Conservation (phyloP, 805 yeast species). For the Wickerhamiella australiensis region DNA sequence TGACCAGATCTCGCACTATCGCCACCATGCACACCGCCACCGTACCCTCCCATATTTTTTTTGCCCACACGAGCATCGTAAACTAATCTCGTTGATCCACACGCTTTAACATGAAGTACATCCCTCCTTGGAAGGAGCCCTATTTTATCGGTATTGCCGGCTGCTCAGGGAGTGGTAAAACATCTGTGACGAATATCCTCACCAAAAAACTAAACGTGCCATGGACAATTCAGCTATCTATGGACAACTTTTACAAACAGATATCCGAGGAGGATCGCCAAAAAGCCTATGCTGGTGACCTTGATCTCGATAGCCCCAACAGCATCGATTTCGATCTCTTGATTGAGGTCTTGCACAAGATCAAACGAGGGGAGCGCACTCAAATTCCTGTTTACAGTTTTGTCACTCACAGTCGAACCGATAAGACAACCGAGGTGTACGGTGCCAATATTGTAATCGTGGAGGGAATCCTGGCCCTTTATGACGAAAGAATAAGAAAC, state of each 20-base stretch:
- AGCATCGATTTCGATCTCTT: slow-evolving; percentile 70
- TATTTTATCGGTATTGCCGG: slow-evolving; percentile 75
- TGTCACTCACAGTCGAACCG: slow-evolving; percentile 46
- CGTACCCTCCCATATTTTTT: neutral
- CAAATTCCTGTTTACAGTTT: slow-evolving; percentile 64
- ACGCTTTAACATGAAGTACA: slow-evolving; percentile 29
- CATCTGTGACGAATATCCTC: slow-evolving; percentile 76
- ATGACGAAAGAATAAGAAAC: slow-evolving; percentile 53
- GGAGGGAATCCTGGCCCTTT: slow-evolving; percentile 82
- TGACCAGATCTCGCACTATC: neutral
- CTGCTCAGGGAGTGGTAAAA: slow-evolving; percentile 82
- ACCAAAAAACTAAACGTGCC: slow-evolving; percentile 59
- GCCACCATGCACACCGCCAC: neutral
- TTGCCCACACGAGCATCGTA: neutral
- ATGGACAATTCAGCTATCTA: slow-evolving; percentile 81
- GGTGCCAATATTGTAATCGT: slow-evolving; percentile 90
- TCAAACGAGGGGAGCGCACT: slow-evolving; percentile 58
- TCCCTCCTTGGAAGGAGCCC: slow-evolving; percentile 84
- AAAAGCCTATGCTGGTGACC: slow-evolving; percentile 54
- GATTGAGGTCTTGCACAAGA: slow-evolving; percentile 45
- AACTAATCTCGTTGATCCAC: no score
- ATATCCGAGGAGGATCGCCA: slow-evolving; percentile 48
- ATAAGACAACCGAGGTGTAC: slow-evolving; percentile 59
- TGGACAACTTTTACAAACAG: slow-evolving; percentile 85
- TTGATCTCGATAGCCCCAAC: slow-evolving; percentile 80